phyloP scores from a whole-genome alignment of 1,139 yeast species.

The Geotrichum histeridarum region DNA sequence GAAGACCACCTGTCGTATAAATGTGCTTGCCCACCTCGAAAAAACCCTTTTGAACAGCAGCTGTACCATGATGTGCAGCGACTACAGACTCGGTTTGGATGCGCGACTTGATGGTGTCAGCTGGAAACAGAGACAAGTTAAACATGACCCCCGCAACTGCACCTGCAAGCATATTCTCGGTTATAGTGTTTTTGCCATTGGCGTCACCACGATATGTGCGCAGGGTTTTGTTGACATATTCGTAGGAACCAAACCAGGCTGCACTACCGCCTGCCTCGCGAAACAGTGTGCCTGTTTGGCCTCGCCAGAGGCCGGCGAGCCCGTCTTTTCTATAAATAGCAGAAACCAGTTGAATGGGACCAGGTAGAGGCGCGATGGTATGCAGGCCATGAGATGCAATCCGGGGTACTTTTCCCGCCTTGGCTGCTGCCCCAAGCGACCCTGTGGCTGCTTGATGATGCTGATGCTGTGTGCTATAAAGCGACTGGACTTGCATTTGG shows the following conservation, averaged over 20 bases:
- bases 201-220: conserved; percentile 27
- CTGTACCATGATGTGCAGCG: conserved; percentile 21
- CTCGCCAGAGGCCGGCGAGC: conserved; percentile 67
- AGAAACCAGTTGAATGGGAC: conserved; percentile 8
- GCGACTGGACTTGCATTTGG: conserved; percentile 67
- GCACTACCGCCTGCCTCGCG: conserved; percentile 90
- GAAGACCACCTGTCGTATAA: conserved; percentile 49
- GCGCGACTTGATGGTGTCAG: conserved; percentile 82
- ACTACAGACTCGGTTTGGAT: conserved; percentile 62
- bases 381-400: conserved; percentile 8
- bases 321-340: conserved; percentile 45
- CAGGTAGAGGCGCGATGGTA: conserved; percentile 7
- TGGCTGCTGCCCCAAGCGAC: not conserved
- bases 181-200: conserved; percentile 35
- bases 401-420: conserved; percentile 8
- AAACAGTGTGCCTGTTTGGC: conserved; percentile 75
- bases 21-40: conserved; percentile 40
- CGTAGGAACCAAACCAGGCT: conserved; percentile 91
- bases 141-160: conserved; percentile 82
- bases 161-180: conserved; percentile 66
- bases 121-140: conserved; percentile 77
- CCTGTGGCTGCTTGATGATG: not conserved
- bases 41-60: conserved; percentile 30
- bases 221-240: conserved; percentile 46
- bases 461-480: conserved; percentile 11